Conservation (phyloP, 352 stramenopile species). For the Phytophthora lateralis region DNA sequence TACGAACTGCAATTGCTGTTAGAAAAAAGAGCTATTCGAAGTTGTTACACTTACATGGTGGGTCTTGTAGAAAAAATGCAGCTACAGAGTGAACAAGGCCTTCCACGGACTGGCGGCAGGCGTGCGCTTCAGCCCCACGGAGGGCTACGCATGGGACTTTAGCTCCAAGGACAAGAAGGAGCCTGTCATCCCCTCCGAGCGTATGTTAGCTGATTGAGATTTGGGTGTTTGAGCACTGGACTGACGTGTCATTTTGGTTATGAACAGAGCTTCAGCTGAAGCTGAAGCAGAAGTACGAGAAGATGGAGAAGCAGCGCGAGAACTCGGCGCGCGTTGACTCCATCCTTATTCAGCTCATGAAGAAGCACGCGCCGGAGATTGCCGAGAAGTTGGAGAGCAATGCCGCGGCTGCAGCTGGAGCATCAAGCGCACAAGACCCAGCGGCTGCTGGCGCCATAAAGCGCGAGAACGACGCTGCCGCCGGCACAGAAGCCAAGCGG, state of each 20-base stretch:
- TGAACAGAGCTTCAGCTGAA: slow-evolving; percentile 78
- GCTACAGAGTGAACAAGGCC: slow-evolving; percentile 83
- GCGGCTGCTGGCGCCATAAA: slow-evolving; percentile 24
- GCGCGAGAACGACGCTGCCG: slow-evolving; percentile 27
- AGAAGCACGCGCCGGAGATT: slow-evolving; percentile 87
- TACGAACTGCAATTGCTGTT: slow-evolving; percentile 35
- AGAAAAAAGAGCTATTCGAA: no score
- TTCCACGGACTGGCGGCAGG: slow-evolving; percentile 77
- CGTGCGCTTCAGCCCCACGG: slow-evolving; percentile 85
- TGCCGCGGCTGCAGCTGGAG: slow-evolving; percentile 6
- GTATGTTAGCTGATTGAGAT: slow-evolving; percentile 42
- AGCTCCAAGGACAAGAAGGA: slow-evolving; percentile 87
- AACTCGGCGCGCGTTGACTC: slow-evolving; percentile 82
- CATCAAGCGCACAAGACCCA: slow-evolving; percentile 13
- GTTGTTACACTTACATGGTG: slow-evolving; percentile 4
- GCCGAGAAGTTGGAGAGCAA: slow-evolving; percentile 70
- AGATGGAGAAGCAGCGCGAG: slow-evolving; percentile 87
- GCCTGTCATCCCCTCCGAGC: slow-evolving; percentile 82
- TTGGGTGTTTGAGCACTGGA: no score
- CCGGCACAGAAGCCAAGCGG: slow-evolving; percentile 52
- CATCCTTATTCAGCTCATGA: slow-evolving; percentile 87
- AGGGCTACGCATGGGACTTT: slow-evolving; percentile 89
- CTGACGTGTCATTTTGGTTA: slow-evolving; percentile 1
- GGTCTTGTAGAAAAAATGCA: slow-evolving; percentile 81
- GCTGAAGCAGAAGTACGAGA: slow-evolving; percentile 88